Conservation (phyloP, 2,329 filamentous ascomycete species). For the Aureobasidium namibiae region DNA sequence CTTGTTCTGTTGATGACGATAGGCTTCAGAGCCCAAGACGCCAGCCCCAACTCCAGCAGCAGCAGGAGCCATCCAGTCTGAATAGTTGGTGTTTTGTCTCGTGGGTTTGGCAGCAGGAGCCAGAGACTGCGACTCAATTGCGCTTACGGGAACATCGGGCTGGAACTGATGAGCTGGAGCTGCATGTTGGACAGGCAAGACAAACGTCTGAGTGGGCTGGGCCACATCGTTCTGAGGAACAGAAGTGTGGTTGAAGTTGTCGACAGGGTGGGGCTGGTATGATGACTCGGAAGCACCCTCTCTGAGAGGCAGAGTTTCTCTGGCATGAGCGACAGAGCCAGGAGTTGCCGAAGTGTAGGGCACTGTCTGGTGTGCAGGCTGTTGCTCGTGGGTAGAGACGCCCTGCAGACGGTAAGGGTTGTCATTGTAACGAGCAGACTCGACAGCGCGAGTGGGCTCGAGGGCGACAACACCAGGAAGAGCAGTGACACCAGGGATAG, state of each 20-base stretch:
- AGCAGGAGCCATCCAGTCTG: conserved; percentile 48
- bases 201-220: conserved; percentile 16
- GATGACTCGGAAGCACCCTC: not conserved
- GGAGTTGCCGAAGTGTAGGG: not conserved
- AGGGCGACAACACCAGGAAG: conserved; percentile 18
- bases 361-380: not conserved
- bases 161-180: conserved; percentile 17
- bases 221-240: not conserved
- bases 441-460: not conserved
- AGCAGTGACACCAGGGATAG: conserved; percentile 42
- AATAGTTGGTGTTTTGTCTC: conserved; percentile 33
- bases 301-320: not conserved
- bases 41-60: conserved; percentile 31
- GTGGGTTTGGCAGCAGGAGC: conserved; percentile 30
- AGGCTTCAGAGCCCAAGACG: conserved; percentile 19
- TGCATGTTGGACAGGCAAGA: conserved; percentile 12
- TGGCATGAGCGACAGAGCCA: not conserved
- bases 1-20: conserved; percentile 17
- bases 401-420: conserved; percentile 16
- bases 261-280: conserved; percentile 12
- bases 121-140: conserved; percentile 10
- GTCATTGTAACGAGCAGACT: conserved; percentile 14
- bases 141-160: conserved; percentile 3
- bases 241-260: conserved; percentile 12
- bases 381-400: conserved; percentile 11